Base-by-base conservation (phyloP, 2,329 filamentous ascomycete species). In the Penicillium sp. region DNA sequence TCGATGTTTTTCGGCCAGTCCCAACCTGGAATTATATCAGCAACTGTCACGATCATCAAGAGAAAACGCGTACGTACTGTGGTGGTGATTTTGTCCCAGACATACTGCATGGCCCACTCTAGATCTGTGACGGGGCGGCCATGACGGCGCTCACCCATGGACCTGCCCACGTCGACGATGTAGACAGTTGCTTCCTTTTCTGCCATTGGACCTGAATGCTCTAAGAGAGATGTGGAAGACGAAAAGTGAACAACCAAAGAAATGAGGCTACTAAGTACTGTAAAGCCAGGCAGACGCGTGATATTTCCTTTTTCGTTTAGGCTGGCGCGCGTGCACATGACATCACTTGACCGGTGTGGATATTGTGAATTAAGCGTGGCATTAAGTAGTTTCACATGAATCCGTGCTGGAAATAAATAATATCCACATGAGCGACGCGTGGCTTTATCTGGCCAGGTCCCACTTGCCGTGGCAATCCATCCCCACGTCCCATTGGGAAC, bases 101-200 rank as follows among this genome's bases (percentile, higher is more conserved):
- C 84, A 75, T 96, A 99, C 58, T 86, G 85, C 85, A 97, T 87
- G 44, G 86, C 85, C 86, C 88, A 99, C 56, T 97, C 91, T 16
- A 99, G 83, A 71, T 97, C 89, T 3, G 88, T 88, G 71, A 93
- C 84, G 18, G 79, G 71, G 62, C 94, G 86, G 23, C 88, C 91
- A 75, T 85, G 81, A 64, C 86, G 84, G 64, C 80, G 83, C 69
- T 89, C 80, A 54, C 82, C 88, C 90, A 96, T 97, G n/a, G 92
- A 90, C 67, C 78, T 80, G 54, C 92, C 92, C 21, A 97, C 80
- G 75, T 99, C 94, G 56, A 99, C 77, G 64, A 99, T 88, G 73
- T 94, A 99, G 39, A 97, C 85, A 0, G 89, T 94, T 8, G 92
- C 91, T 78, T 97, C 91, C 73, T 99, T 99, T 59, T 90, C 87